phyloP scores from a whole-genome alignment of 1,284 basidiomycete genomes.

The Ceratobasidium sp. region DNA sequence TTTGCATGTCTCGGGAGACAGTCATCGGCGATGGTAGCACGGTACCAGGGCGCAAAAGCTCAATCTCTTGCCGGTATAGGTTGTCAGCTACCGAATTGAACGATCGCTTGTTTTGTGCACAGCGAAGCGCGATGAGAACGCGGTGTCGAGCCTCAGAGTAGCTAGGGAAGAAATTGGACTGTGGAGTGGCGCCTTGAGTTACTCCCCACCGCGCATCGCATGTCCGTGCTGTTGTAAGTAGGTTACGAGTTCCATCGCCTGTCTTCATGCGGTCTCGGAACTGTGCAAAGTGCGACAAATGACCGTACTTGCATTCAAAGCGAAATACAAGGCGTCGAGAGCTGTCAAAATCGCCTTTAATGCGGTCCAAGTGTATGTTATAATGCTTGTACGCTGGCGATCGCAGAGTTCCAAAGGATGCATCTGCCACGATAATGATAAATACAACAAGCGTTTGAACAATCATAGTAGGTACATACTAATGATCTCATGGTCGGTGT shows the following conservation, averaged over 20 bases:
- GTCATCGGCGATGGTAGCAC: not conserved
- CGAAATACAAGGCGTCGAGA: too few species aligned
- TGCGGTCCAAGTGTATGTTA: too few species aligned
- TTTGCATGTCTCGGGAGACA: not conserved
- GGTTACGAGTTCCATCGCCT: slow-evolving; percentile 34
- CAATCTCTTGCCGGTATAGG: slow-evolving; percentile 18
- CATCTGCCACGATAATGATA: too few species aligned
- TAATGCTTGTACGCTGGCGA: too few species aligned
- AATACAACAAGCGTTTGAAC: too few species aligned
- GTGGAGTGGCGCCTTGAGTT: not conserved
- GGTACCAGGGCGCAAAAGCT: slow-evolving; percentile 23
- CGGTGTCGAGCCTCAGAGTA: slow-evolving; percentile 20
- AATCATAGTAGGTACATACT: too few species aligned
- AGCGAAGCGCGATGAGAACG: slow-evolving; percentile 18
- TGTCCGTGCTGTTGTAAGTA: not conserved
- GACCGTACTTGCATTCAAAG: too few species aligned
- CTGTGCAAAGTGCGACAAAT: not conserved
- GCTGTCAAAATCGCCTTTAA: too few species aligned
- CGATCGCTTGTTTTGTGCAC: slow-evolving; percentile 14
- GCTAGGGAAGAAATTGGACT: not conserved
- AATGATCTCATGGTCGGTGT: too few species aligned
- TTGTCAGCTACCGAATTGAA: slow-evolving; percentile 20
- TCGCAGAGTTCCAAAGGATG: too few species aligned
- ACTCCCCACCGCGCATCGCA: slow-evolving; percentile 17
- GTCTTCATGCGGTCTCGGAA: not conserved